A percentile compares a stretch with the other conserved stretches of the same genome.
Evolutionary conservation across 805 yeast species (phyloP).

Genomic region (Kuraishia floccosa): DNA sequence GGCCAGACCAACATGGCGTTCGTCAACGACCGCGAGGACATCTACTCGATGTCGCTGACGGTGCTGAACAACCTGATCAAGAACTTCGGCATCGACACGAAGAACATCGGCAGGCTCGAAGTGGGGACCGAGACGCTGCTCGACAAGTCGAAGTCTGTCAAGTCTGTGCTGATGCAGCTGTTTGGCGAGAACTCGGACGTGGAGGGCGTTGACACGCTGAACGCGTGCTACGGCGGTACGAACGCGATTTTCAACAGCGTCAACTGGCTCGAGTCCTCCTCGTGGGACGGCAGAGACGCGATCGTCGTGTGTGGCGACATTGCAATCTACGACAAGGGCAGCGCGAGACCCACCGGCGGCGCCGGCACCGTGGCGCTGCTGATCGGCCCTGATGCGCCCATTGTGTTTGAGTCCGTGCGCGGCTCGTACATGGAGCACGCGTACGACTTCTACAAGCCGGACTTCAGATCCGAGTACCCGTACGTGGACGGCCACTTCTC

Average conservation of each 20-base stretch:
- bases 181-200: constrained; percentile 81
- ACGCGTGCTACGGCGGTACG: constrained; percentile 99
- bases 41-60: constrained; percentile 90
- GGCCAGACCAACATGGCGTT: constrained; percentile 98
- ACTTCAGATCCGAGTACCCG: constrained; percentile 93
- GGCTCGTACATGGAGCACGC: constrained; percentile 96
- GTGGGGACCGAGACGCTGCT: constrained; percentile 97
- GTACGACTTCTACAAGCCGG: constrained; percentile 97
- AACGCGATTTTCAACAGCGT: constrained; percentile 86
- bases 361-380: constrained; percentile 93
- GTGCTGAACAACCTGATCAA: constrained; percentile 65
- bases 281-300: constrained; percentile 98
- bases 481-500: constrained; percentile 97
- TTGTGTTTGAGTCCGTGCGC: constrained; percentile 80
- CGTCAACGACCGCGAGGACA: constrained; percentile 95
- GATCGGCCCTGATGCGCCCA: constrained; percentile 97
- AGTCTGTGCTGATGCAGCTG: constrained; percentile 90
- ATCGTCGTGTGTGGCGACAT: constrained; percentile 96
- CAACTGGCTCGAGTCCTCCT: constrained; percentile 91
- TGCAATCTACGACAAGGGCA: constrained; percentile 93
- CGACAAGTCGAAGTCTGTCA: constrained; percentile 95
- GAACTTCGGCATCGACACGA: constrained; percentile 75
- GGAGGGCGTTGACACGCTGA: constrained; percentile 92
- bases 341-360: constrained; percentile 99
- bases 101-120: constrained; percentile 83